Base-by-base conservation (phyloP, 371 early-diverging fungal species). In the Apophysomyces variabilis region DNA sequence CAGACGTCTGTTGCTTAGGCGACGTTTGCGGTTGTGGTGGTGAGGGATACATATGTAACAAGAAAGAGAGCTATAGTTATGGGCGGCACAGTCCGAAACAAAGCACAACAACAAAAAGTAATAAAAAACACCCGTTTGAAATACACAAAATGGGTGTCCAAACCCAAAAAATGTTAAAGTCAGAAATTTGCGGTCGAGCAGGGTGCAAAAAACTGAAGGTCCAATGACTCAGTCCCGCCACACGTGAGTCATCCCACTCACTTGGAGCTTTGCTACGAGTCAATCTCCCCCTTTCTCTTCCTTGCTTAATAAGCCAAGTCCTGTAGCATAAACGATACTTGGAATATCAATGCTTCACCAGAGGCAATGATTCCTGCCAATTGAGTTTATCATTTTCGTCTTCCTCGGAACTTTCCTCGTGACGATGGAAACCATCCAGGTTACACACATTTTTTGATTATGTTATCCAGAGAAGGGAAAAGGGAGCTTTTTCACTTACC, bases 21-120 rank as follows among this genome's bases (percentile, higher is more conserved):
- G 57, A 39, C 14, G 65, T n/a, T 35, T 16, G 58, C 18, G 66
- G 66, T 60, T 60, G 61, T 62, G 67, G 67, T 7, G 63, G 61
- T 32, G 63, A 67, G 46, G 63, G 63, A 39, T 67, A 63, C 63
- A 63, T 67, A 12, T 12, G 41, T 9, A 41, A 41, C 13, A 3
- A 41, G 26, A 26, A 26, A 26, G 26, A 26, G 26, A 26, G 26
- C 1, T 26, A 26, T 26, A 26, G 26, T 26, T 26, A 1, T 26
- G 26, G 26, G 26, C 41, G 41, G 41, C 41, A 18, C 50, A 50
- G 38, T 16, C n/a, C 58, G 56, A 32, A 47, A 57, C 61, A 50
- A 62, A 37, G 46, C 26, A 58, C 46, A 58, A 67, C 36, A 45
- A 61, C 6, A 57, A 50, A 50, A 9, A 18, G 5, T 50, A 50